These are phyloP conservation scores for Solanum habrochaites DNA, from an alignment of 257 asterid species.

Conservation along the genomic window DNA sequence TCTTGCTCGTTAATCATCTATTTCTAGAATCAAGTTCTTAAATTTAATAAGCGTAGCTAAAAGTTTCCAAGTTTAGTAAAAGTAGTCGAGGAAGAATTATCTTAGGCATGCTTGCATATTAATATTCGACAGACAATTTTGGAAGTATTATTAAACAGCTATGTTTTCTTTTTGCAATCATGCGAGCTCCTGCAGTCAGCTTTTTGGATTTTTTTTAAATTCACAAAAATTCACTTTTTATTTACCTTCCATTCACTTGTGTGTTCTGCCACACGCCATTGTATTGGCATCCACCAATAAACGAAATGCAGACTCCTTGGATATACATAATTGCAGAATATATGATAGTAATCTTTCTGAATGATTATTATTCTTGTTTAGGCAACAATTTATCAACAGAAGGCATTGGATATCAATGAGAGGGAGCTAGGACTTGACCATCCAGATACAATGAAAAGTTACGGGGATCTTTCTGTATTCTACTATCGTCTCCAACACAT, in stretches of 20 bases:
- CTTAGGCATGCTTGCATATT: neutral
- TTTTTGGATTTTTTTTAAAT: neutral
- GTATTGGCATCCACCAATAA: neutral
- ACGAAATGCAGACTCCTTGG: neutral
- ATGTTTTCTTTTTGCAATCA: neutral
- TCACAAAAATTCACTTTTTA: neutral
- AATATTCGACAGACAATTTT: neutral
- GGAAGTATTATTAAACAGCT: neutral
- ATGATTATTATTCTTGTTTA: constrained; percentile 14
- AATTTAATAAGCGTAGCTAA: neutral
- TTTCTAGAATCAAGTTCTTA: neutral
- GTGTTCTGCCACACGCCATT: neutral
- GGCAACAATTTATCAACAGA: constrained; percentile 97
- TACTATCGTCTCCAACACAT: constrained; percentile 98
- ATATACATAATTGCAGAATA: neutral
- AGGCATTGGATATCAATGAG: constrained; percentile 96
- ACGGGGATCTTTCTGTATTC: constrained; percentile 96
- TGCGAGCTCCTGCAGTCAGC: neutral
- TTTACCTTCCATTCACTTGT: neutral
- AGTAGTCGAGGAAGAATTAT: neutral
- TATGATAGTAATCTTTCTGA: neutral
- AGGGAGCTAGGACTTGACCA: constrained; percentile 99
- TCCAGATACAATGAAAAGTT: constrained; percentile 99
- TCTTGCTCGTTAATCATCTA: neutral
- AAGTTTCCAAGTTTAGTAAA: neutral